A percentile compares a stretch with the other conserved stretches of the same genome.
Evolutionary conservation across 108 stramenopile genomes (phyloP).

Genomic region (Phaeodactylum tricornutum): DNA sequence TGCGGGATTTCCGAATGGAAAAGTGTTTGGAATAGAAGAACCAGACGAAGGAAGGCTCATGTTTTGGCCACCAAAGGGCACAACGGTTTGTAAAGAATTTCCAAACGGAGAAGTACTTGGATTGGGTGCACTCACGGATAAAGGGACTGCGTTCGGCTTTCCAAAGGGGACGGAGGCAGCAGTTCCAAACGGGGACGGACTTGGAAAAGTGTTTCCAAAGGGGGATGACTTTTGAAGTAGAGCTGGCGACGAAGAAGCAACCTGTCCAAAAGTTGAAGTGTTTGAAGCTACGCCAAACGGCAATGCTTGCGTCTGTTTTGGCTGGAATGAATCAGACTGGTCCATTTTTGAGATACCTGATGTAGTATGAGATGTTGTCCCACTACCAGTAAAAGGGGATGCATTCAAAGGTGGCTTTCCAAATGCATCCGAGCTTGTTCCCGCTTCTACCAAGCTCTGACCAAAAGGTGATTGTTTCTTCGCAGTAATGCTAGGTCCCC

Average conservation of each 20-base stretch:
- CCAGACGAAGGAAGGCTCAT: not conserved
- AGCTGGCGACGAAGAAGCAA: not conserved
- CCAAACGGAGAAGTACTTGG: slow-evolving; percentile 12
- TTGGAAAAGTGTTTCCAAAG: too few relatives aligned
- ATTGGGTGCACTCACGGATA: not conserved
- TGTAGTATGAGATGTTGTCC: too few relatives aligned
- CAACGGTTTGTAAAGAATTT: not conserved
- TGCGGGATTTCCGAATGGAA: slow-evolving; percentile 5
- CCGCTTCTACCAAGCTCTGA: not conserved
- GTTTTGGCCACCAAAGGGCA: not conserved
- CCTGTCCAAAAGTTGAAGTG: slow-evolving; percentile 1
- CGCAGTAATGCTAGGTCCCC: too few relatives aligned
- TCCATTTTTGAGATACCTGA: too few relatives aligned
- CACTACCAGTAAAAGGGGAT: too few relatives aligned
- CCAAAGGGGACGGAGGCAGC: not conserved
- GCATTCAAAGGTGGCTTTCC: not conserved
- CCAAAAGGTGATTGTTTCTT: slow-evolving; percentile 1
- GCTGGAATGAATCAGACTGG: too few relatives aligned
- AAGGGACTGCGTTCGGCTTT: not conserved
- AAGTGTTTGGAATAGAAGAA: not conserved
- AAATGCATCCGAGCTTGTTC: slow-evolving; percentile 1
- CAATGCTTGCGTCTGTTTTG: not conserved
- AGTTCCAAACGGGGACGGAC: slow-evolving; percentile 10
- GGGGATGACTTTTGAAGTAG: too few relatives aligned
- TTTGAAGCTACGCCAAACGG: slow-evolving; percentile 3